phyloP scores from a whole-genome alignment of 2,329 filamentous ascomycete genomes.

The Pseudocercospora eumusae region DNA sequence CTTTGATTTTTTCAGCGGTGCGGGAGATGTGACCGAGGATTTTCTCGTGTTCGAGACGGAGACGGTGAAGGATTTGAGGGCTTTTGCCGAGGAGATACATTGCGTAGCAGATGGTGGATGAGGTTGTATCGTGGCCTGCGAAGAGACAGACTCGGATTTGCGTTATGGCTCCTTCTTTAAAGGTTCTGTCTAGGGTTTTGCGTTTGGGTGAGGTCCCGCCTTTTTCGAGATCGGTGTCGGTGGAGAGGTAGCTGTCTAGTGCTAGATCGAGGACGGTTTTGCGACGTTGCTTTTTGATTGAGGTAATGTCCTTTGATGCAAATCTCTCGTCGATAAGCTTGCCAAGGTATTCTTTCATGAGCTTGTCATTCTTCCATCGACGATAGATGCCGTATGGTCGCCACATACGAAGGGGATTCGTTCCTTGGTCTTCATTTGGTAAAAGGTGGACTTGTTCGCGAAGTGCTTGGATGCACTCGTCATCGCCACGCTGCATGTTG shows the following conservation, averaged over 20 bases:
- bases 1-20: conserved; percentile 40
- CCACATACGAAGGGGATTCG: conserved; percentile 26
- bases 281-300: conserved; percentile 29
- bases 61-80: conserved; percentile 35
- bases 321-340: conserved; percentile 41
- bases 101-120: conserved; percentile 38
- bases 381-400: conserved; percentile 26
- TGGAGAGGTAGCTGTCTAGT: conserved; percentile 41
- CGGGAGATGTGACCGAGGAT: conserved; percentile 45
- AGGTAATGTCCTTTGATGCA: conserved; percentile 30
- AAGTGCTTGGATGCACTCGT: conserved; percentile 43
- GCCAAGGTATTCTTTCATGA: conserved; percentile 32
- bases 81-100: conserved; percentile 43
- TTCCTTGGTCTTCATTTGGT: conserved; percentile 22
- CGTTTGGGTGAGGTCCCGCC: conserved; percentile 15
- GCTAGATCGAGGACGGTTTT: conserved; percentile 36
- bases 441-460: conserved; percentile 37
- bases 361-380: conserved; percentile 29
- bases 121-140: conserved; percentile 46
- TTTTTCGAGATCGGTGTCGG: conserved; percentile 16
- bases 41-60: conserved; percentile 53
- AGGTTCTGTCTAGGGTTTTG: conserved; percentile 36
- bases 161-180: conserved; percentile 38
- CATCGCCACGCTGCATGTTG: conserved; percentile 38
- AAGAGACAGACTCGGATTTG: conserved; percentile 44